Conservation (phyloP, 2,329 filamentous ascomycete genomes). For the Simplicillium sp. region DNA sequence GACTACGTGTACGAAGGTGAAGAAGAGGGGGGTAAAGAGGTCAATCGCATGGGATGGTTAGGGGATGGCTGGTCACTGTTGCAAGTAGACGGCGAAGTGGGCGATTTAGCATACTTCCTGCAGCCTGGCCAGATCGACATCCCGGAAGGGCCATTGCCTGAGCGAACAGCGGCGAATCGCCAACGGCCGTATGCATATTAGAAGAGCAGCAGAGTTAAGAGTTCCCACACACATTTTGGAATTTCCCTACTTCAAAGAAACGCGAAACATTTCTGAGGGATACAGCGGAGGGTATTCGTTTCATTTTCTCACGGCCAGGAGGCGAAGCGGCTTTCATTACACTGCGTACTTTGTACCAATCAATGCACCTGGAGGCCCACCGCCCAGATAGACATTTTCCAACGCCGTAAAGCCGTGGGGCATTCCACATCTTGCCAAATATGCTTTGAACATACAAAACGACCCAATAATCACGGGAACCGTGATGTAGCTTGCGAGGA, state of each 20-base stretch:
- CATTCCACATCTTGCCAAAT: background rate
- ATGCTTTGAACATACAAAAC: slow-evolving; percentile 24
- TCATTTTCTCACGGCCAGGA: too few relatives aligned
- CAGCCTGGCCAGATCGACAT: background rate
- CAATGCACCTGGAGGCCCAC: too few relatives aligned
- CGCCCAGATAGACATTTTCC: too few relatives aligned
- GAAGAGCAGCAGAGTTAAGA: background rate
- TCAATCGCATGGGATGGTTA: background rate
- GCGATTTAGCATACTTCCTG: background rate
- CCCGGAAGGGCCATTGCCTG: background rate
- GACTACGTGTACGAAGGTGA: slow-evolving; percentile 2
- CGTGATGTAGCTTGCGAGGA: slow-evolving; percentile 28
- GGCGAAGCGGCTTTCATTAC: too few relatives aligned
- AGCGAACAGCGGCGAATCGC: background rate
- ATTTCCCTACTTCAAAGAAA: too few relatives aligned
- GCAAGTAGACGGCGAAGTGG: background rate
- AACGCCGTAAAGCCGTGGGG: too few relatives aligned
- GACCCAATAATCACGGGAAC: slow-evolving; percentile 19
- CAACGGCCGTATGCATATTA: background rate
- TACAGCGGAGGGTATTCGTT: too few relatives aligned
- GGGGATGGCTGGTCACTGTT: background rate
- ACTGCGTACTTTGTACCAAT: too few relatives aligned
- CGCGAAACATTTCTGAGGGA: too few relatives aligned
- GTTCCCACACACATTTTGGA: too few relatives aligned
- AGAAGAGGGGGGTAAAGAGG: background rate